Base-by-base conservation (phyloP, 768 basidiomycete species). In the Scleroderma bovista region DNA sequence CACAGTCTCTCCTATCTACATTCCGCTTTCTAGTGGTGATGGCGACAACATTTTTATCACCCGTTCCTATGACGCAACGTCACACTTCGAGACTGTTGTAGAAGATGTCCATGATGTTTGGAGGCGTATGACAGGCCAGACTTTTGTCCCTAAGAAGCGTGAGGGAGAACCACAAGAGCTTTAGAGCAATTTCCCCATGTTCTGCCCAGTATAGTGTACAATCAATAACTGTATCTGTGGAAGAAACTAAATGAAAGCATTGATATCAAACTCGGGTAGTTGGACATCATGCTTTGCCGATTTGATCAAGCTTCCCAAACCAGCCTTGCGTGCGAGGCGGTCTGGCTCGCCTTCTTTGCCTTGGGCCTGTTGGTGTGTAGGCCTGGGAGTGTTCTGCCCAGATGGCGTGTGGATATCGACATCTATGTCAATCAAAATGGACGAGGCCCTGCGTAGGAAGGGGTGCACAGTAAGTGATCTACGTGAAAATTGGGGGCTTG, bases 31-130 rank as follows among this genome's bases (percentile, higher is more conserved):
- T 41, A 69, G 79, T 37, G 96, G 96, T 50, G 64, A 79, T 53
- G 70, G 74, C 40, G 94, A 99, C 74, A 88, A 92, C 66, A 90
- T 99, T 66, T 99, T 89, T 76, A 84, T 99, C 72, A 99, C 96
- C 48, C 87, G 87, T 48, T 96, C 93, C 15, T 99, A 98, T 71
- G 96, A 99, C 65, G 95, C 96, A 8, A 97, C 96, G 11, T 93
- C 91, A 24, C 96, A 99, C 73, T 98, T 99, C 67, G 96, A 99
- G 77, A 96, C 92, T 23, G 94, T 98, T 42, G 92, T 95, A 22
- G 93, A 97, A 46, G 95, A 99, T 52, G 96, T 99, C 33, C 86
- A 88, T 53, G 89, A 97, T 68, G 91, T 98, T 37, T 99, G 93
- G 92, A 84, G 86, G 74, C 78, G 94, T 48, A 83, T 95, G 47